A percentile compares a stretch with the other conserved stretches of the same genome.
Conservation (phyloP, 2,329 filamentous ascomycete species). For the Arthroderma sp. region DNA sequence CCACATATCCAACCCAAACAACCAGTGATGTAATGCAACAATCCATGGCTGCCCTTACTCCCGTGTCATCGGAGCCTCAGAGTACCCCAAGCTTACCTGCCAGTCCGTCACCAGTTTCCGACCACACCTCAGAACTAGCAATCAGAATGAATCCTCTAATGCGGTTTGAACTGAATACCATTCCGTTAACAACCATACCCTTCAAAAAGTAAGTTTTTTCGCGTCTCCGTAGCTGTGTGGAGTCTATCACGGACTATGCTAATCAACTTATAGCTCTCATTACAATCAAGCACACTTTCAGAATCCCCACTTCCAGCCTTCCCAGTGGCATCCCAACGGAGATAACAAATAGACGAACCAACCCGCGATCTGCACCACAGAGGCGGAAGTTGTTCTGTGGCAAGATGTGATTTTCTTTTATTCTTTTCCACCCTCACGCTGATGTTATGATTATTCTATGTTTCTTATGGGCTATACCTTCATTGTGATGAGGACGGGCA, state of each 20-base stretch:
- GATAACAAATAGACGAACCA: slow-evolving; percentile 14
- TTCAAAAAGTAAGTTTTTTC: slow-evolving; percentile 28
- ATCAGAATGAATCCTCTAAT: slow-evolving; percentile 31
- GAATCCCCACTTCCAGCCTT: slow-evolving; percentile 33
- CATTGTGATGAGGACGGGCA: too few species aligned
- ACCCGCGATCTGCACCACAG: too few species aligned
- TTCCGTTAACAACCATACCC: slow-evolving; percentile 25
- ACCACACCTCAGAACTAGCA: slow-evolving; percentile 15
- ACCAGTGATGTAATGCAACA: slow-evolving; percentile 11
- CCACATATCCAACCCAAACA: slow-evolving; percentile 21
- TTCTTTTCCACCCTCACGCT: too few species aligned
- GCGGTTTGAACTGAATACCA: slow-evolving; percentile 28
- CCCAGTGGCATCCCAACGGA: slow-evolving; percentile 32
- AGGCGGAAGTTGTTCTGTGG: too few species aligned
- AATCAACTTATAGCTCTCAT: slow-evolving; percentile 22
- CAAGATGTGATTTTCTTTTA: too few species aligned
- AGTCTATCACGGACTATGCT: neutral
- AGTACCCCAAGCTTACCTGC: slow-evolving; percentile 6
- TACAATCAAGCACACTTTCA: slow-evolving; percentile 35
- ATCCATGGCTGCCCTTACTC: slow-evolving; percentile 1
- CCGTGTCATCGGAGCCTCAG: slow-evolving; percentile 1
- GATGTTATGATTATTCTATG: too few species aligned
- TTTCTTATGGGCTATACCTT: too few species aligned
- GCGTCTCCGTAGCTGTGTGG: neutral
- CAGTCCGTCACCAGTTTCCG: slow-evolving; percentile 16